Evolutionary conservation across 2,329 filamentous ascomycete species (phyloP).

Genomic region (Colletotrichum australisinense): DNA sequence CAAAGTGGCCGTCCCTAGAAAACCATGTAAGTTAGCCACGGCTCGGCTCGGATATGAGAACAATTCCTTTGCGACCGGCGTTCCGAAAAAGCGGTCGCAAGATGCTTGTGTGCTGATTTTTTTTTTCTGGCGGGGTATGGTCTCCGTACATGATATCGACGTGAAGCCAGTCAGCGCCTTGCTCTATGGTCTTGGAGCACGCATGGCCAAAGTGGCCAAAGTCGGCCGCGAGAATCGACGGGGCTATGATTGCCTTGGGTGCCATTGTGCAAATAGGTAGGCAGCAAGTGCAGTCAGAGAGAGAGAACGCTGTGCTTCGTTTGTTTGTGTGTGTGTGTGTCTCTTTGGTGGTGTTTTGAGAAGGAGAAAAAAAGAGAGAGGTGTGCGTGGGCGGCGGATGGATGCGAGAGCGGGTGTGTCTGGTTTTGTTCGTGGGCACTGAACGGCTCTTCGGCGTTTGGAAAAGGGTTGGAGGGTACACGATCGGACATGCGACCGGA

Average conservation of each 20-base stretch:
- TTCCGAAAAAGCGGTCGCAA: constrained; percentile 3
- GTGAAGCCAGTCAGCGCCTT: constrained; percentile 93
- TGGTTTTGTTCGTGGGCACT: constrained; percentile 19
- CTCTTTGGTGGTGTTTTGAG: neutral
- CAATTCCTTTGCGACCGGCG: constrained; percentile 1
- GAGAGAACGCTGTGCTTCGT: neutral
- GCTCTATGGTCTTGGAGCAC: constrained; percentile 85
- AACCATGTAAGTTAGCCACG: constrained; percentile 1
- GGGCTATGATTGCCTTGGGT: constrained; percentile 92
- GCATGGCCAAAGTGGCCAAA: constrained; percentile 89
- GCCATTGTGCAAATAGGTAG: constrained; percentile 70
- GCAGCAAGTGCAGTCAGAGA: neutral
- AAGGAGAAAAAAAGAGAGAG: neutral
- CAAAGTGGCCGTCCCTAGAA: constrained; percentile 94
- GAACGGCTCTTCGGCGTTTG: constrained; percentile 15
- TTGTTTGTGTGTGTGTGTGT: neutral
- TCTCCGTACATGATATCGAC: constrained; percentile 83
- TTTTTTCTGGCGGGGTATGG: neutral
- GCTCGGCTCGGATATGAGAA: neutral
- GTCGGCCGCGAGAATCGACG: constrained; percentile 97
- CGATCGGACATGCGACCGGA: constrained; percentile 35
- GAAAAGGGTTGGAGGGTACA: constrained; percentile 19
- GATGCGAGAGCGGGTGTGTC: constrained; percentile 21
- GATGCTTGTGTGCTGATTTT: constrained; percentile 11
- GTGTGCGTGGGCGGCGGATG: constrained; percentile 27